Percentiles rank a stretch among this genome's conserved stretches.
Conservation (phyloP, 2,329 filamentous ascomycete species). For the Penicillium sp. region DNA sequence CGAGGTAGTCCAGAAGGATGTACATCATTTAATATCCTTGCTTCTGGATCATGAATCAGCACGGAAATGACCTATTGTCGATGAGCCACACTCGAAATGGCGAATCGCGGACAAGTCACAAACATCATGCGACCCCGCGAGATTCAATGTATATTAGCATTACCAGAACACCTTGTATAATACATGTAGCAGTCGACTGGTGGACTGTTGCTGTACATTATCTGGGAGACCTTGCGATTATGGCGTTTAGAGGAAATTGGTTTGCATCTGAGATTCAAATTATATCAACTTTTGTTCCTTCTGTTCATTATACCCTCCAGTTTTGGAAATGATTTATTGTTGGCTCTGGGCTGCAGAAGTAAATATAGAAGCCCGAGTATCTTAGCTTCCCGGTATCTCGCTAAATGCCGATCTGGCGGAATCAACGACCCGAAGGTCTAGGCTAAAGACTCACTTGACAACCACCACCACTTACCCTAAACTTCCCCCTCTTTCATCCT, state of each 20-base stretch:
- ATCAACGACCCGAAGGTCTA: conserved; percentile 15
- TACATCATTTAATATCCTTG: conserved; percentile 8
- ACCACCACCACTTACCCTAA: conserved; percentile 8
- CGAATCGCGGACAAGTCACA: neutral
- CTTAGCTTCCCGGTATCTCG: conserved; percentile 27
- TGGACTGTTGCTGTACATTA: conserved; percentile 3
- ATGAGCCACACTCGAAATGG: neutral
- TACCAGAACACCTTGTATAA: conserved; percentile 6
- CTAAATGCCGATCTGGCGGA: conserved; percentile 33
- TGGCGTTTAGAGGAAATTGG: neutral
- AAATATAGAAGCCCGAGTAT: conserved; percentile 17
- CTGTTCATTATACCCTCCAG: neutral
- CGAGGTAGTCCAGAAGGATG: conserved; percentile 23
- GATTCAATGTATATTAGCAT: conserved; percentile 5
- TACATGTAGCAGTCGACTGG: conserved; percentile 1
- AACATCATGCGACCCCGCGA: neutral
- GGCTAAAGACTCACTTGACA: conserved; percentile 15
- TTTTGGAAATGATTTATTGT: neutral
- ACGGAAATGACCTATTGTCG: neutral
- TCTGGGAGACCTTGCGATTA: neutral
- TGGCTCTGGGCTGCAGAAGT: conserved; percentile 3
- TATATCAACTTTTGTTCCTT: neutral
- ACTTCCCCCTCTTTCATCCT: neutral
- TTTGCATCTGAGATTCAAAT: neutral
- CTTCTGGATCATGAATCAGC: conserved; percentile 7